Evolutionary conservation across 306 rosid species (phyloP).

Genomic region (Prunus padus): DNA sequence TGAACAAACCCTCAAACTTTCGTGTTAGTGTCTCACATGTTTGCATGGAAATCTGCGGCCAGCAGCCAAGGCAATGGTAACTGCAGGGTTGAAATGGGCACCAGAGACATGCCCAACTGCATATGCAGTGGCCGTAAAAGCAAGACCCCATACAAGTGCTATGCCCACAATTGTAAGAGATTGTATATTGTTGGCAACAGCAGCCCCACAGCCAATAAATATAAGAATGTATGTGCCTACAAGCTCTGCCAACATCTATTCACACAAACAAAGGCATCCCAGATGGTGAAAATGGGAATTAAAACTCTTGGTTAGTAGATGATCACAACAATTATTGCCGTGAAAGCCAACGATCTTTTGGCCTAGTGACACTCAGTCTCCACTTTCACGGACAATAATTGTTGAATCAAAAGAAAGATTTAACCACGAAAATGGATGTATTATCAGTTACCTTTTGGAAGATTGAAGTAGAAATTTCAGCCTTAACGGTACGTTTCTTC

Average conservation of each 20-base stretch:
- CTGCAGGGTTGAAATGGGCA: constrained; percentile 58
- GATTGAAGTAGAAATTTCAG: constrained; percentile 12
- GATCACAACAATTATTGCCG: not conserved
- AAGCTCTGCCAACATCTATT: constrained; percentile 42
- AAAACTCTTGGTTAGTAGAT: not conserved
- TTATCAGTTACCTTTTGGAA: constrained; percentile 22
- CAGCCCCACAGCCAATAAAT: constrained; percentile 52
- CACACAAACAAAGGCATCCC: not conserved
- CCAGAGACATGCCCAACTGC: constrained; percentile 53
- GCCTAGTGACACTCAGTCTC: not conserved
- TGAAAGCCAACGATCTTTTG: not conserved
- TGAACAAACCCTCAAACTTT: not conserved
- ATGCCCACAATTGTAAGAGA: constrained; percentile 36
- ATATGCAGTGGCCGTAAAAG: constrained; percentile 33
- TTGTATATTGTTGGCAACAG: constrained; percentile 31
- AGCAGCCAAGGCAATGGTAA: constrained; percentile 39
- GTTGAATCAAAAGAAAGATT: not conserved
- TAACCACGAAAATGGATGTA: not conserved
- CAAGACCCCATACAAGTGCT: constrained; percentile 42
- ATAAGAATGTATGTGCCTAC: constrained; percentile 48
- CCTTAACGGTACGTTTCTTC: constrained; percentile 13
- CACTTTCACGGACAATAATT: not conserved
- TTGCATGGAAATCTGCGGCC: constrained; percentile 30
- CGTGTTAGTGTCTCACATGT: constrained; percentile 25
- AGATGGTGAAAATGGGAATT: not conserved